Conservation (phyloP, 163 green algal species). For the Coccomyxa subellipsoidea region DNA sequence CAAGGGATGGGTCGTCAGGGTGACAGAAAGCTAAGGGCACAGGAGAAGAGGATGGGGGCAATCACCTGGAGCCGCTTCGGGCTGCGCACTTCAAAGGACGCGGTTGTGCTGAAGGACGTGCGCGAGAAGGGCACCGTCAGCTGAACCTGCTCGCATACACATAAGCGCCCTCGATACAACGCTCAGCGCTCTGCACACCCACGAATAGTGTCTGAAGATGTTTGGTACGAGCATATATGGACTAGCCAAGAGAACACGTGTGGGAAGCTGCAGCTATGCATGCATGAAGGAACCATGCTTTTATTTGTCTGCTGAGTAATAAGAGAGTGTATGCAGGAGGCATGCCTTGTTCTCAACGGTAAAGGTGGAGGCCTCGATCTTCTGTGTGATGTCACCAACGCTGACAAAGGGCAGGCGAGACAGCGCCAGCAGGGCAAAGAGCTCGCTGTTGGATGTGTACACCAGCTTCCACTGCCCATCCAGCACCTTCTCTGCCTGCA, state of each 20-base stretch:
- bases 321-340: too few species aligned
- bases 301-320: too few species aligned
- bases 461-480: constrained; percentile 68
- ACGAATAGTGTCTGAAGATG: too few species aligned
- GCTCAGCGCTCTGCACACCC: too few species aligned
- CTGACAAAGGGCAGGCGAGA: constrained; percentile 56
- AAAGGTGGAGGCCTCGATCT: constrained; percentile 47
- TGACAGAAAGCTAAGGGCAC: too few species aligned
- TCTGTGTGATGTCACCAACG: constrained; percentile 72
- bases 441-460: constrained; percentile 73
- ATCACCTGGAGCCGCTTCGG: constrained; percentile 61
- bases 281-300: too few species aligned
- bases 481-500: constrained; percentile 44
- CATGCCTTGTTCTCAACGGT: constrained; percentile 65
- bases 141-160: constrained; percentile 16
- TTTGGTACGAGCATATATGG: too few species aligned
- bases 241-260: too few species aligned
- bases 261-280: too few species aligned
- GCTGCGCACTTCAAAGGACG: constrained; percentile 55
- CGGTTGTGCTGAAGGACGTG: constrained; percentile 39
- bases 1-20: too few species aligned
- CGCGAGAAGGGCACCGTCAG: constrained; percentile 44
- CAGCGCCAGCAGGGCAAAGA: constrained; percentile 61
- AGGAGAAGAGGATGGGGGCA: neutral
- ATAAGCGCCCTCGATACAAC: too few species aligned